Percentiles rank a stretch among this genome's conserved stretches.
These are phyloP conservation scores for Beauveria caledonica DNA, from an alignment of 2,329 filamentous ascomycete species.

Conservation along the genomic window DNA sequence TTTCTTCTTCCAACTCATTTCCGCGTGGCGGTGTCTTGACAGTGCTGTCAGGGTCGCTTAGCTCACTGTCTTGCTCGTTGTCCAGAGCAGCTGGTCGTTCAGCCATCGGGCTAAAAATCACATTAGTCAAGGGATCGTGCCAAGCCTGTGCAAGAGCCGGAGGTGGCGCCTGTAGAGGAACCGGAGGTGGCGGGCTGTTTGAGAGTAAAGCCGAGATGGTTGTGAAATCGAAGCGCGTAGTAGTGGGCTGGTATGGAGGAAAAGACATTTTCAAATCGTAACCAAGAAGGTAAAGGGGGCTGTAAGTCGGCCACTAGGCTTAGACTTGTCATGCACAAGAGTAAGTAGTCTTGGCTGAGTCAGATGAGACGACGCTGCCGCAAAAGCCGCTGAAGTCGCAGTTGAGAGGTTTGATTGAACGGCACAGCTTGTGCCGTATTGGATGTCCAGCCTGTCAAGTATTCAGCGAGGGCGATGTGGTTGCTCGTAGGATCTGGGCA, in stretches of 20 bases:
- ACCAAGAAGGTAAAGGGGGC: background rate
- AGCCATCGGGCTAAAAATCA: background rate
- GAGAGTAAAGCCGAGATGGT: background rate
- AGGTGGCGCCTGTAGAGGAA: too few species aligned
- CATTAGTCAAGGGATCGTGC: background rate
- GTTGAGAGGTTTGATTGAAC: background rate
- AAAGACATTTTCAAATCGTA: background rate
- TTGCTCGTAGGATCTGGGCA: background rate
- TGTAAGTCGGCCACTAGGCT: conserved; percentile 6
- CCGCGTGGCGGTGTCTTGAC: conserved; percentile 31
- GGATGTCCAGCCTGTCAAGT: background rate
- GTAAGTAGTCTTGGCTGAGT: background rate
- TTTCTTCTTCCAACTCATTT: conserved; percentile 36
- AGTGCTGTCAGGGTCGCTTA: conserved; percentile 33
- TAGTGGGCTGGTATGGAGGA: background rate
- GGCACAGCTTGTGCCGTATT: background rate
- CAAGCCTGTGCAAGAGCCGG: background rate
- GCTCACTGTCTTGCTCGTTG: conserved; percentile 33
- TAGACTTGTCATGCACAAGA: background rate
- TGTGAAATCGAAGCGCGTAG: too few species aligned
- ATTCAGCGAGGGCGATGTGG: background rate
- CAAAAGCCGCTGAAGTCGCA: background rate
- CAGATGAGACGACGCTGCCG: background rate
- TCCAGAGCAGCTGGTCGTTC: conserved; percentile 16
- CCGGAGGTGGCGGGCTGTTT: background rate